phyloP scores from a whole-genome alignment of 2,329 filamentous ascomycete species.

The Claviceps citrina region DNA sequence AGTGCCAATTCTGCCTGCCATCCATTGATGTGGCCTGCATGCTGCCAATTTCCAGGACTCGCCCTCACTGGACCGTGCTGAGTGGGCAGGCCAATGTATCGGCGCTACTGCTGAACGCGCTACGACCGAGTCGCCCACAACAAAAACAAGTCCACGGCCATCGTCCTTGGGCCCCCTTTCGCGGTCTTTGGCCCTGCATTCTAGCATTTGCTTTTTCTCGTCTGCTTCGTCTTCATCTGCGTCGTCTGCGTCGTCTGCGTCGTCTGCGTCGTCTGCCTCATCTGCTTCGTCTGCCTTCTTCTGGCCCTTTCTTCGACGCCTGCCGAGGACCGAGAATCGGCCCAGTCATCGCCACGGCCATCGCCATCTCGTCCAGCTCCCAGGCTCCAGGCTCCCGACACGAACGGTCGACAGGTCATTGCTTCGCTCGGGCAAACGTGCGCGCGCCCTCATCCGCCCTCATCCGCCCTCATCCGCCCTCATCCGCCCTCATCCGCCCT shows the following conservation, averaged over 20 bases:
- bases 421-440: too few relatives aligned
- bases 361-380: too few relatives aligned
- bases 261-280: neutral
- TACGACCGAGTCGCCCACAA: neutral
- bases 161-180: neutral
- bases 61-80: neutral
- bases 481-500: too few relatives aligned
- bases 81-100: slow-evolving; percentile 3
- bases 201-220: neutral
- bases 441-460: too few relatives aligned
- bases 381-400: too few relatives aligned
- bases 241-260: neutral
- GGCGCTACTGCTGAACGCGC: slow-evolving; percentile 1
- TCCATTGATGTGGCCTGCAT: neutral
- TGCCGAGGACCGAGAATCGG: neutral
- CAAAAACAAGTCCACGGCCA: neutral
- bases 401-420: too few relatives aligned
- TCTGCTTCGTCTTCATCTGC: neutral
- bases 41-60: slow-evolving; percentile 8
- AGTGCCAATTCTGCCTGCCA: too few relatives aligned
- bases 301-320: neutral
- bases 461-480: too few relatives aligned
- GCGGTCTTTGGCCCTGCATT: neutral
- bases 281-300: neutral
- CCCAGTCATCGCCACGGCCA: too few relatives aligned